Conservation (phyloP, 2,329 filamentous ascomycete species). For the Nemania sp. region DNA sequence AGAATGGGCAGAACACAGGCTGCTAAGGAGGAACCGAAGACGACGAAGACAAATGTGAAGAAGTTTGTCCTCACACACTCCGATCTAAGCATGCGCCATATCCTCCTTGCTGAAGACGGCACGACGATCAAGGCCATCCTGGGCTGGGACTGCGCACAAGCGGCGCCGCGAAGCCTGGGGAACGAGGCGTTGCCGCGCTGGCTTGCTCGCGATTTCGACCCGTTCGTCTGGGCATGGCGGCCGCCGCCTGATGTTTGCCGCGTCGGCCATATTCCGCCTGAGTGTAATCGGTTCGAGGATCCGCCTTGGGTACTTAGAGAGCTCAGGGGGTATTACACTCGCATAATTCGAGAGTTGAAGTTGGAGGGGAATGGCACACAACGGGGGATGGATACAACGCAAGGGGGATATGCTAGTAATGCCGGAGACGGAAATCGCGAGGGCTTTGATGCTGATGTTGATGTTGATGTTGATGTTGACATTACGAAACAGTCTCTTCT, state of each 20-base stretch:
- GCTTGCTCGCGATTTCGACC: slow-evolving; percentile 47
- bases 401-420: background rate
- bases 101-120: slow-evolving; percentile 43
- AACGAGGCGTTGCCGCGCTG: slow-evolving; percentile 45
- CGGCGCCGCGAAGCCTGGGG: slow-evolving; percentile 42
- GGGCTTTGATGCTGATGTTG: background rate
- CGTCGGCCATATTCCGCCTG: background rate
- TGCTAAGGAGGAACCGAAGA: background rate
- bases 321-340: slow-evolving; percentile 41
- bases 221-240: slow-evolving; percentile 43
- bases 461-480: slow-evolving; percentile 26
- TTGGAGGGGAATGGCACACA: background rate
- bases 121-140: slow-evolving; percentile 41
- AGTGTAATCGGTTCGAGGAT: slow-evolving; percentile 40
- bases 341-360: slow-evolving; percentile 36
- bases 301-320: slow-evolving; percentile 43
- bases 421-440: background rate
- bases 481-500: slow-evolving; percentile 45
- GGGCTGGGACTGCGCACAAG: slow-evolving; percentile 45
- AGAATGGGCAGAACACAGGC: background rate
- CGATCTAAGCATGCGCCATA: slow-evolving; percentile 44
- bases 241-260: slow-evolving; percentile 38
- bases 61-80: slow-evolving; percentile 46
- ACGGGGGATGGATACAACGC: background rate
- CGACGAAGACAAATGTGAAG: background rate